Evolutionary conservation across 2,329 filamentous ascomycete genomes (phyloP).

Genomic region (Camillea tinctor): DNA sequence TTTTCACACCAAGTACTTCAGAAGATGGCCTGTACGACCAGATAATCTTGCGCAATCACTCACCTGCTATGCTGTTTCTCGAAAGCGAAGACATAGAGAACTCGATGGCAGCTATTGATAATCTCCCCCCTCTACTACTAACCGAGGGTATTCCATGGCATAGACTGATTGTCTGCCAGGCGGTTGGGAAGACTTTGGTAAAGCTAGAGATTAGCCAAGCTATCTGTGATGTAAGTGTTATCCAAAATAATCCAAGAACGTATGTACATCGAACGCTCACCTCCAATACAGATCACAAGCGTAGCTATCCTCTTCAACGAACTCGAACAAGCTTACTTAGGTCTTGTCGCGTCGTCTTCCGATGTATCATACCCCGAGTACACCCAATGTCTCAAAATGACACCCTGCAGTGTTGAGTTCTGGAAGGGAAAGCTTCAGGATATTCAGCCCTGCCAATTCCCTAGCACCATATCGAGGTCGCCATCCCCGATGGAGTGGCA

Average conservation of each 20-base stretch:
- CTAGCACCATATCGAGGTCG: constrained; percentile 34
- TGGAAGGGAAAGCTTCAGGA: constrained; percentile 44
- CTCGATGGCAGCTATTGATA: constrained; percentile 38
- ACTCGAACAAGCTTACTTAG: constrained; percentile 44
- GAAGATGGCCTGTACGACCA: constrained; percentile 50
- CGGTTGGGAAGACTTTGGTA: constrained; percentile 42
- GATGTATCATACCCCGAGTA: constrained; percentile 40
- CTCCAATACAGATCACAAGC: constrained; percentile 34
- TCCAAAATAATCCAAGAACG: constrained; percentile 38
- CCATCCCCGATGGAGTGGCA: constrained; percentile 29
- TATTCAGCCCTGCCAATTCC: constrained; percentile 46
- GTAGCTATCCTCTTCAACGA: constrained; percentile 48
- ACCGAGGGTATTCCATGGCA: constrained; percentile 45
- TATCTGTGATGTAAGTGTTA: constrained; percentile 45
- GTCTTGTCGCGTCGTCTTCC: constrained; percentile 33
- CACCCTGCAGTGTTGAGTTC: constrained; percentile 41
- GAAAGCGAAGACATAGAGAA: constrained; percentile 43
- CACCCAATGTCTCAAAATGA: constrained; percentile 35
- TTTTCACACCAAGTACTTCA: constrained; percentile 52
- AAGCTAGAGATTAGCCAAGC: constrained; percentile 52
- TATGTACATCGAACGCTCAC: neutral
- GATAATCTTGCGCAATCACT: constrained; percentile 46
- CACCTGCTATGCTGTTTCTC: constrained; percentile 53
- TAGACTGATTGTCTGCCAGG: constrained; percentile 49
- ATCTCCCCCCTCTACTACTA: constrained; percentile 41